These are phyloP conservation scores for Aspergillus fumigatus DNA, from an alignment of 2,329 filamentous ascomycete species.

Conservation along the genomic window DNA sequence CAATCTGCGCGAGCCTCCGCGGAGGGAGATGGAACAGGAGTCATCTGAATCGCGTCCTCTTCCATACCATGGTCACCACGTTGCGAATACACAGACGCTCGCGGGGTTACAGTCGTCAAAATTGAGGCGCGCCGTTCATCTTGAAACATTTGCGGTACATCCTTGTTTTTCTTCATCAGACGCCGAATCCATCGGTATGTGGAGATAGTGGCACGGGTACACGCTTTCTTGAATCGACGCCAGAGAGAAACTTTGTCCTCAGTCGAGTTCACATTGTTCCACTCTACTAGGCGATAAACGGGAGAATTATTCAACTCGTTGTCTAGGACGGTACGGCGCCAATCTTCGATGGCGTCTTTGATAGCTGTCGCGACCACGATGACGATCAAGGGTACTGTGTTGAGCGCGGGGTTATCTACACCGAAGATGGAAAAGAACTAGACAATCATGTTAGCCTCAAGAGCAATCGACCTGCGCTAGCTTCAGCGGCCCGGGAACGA, in stretches of 20 bases:
- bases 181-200: constrained; percentile 50
- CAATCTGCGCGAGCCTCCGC: constrained; percentile 49
- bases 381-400: constrained; percentile 85
- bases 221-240: constrained; percentile 88
- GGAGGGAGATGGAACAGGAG: constrained; percentile 79
- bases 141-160: constrained; percentile 18
- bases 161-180: constrained; percentile 47
- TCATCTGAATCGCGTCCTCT: constrained; percentile 84
- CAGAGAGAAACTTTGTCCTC: constrained; percentile 81
- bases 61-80: constrained; percentile 38
- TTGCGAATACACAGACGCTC: constrained; percentile 53
- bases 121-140: constrained; percentile 63
- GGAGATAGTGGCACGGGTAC: constrained; percentile 57
- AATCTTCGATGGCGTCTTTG: constrained; percentile 96
- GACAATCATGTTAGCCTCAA: constrained; percentile 17
- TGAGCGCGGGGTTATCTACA: constrained; percentile 81
- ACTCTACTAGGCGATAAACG: constrained; percentile 82
- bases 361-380: constrained; percentile 84
- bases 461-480: neutral
- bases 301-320: constrained; percentile 94
- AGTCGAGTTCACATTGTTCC: constrained; percentile 88
- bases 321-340: constrained; percentile 82
- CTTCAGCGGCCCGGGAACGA: neutral
- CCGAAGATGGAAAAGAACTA: constrained; percentile 97
- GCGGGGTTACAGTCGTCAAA: constrained; percentile 55